Percentiles rank a stretch among this genome's conserved stretches.
Conservation (phyloP, 805 yeast genomes). For the Schizosaccharomyces lindneri region DNA sequence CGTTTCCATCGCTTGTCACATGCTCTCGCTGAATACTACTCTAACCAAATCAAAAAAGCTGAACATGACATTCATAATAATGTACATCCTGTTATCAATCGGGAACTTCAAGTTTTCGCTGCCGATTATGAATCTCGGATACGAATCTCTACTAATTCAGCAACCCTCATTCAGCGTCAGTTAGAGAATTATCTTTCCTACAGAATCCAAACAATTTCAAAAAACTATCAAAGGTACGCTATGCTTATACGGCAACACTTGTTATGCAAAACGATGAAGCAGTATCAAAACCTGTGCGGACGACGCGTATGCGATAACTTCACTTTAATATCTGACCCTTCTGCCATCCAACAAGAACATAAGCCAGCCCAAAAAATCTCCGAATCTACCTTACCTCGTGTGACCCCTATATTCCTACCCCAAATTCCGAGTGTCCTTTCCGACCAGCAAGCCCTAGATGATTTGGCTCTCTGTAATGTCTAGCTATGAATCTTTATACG, state of each 20-base stretch:
- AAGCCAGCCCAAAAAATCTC: not conserved
- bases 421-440: not conserved
- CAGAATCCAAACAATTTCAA: not conserved
- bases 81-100: not conserved
- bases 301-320: not conserved
- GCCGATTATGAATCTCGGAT: not conserved
- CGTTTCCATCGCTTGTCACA: not conserved
- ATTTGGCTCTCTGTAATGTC: not conserved
- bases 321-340: not conserved
- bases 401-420: not conserved
- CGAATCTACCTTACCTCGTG: not conserved
- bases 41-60: not conserved
- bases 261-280: not conserved
- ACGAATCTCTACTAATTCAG: not conserved
- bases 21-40: not conserved
- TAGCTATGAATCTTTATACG: not conserved
- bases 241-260: not conserved
- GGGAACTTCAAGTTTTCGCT: not conserved
- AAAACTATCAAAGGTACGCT: not conserved
- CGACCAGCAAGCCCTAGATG: not conserved
- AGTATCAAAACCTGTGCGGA: not conserved
- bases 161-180: not conserved
- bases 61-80: not conserved
- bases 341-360: not conserved
- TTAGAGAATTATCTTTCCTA: not conserved